phyloP scores from a whole-genome alignment of 2,329 filamentous ascomycete species.

The Pezicula neosporulosa region DNA sequence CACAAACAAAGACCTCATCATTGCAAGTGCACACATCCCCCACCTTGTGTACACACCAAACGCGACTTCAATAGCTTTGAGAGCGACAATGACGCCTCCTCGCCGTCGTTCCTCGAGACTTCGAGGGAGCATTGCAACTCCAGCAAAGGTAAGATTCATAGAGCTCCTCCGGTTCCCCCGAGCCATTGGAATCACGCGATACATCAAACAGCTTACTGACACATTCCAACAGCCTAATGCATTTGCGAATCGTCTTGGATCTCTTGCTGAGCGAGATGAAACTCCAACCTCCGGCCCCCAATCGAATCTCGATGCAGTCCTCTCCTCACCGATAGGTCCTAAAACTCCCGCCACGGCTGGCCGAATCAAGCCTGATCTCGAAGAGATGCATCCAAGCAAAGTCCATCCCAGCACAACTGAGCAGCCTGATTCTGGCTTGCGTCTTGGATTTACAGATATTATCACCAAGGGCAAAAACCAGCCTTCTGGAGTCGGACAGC shows the following conservation, averaged over 20 bases:
- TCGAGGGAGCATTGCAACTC: conserved; percentile 23
- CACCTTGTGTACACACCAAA: not conserved
- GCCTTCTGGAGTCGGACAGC: conserved; percentile 42
- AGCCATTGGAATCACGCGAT: not conserved
- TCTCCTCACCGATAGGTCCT: conserved; percentile 22
- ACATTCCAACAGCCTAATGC: conserved; percentile 8
- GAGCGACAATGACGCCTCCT: conserved; percentile 19
- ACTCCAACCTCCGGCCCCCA: conserved; percentile 12
- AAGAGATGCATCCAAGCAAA: conserved; percentile 91
- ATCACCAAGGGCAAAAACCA: conserved; percentile 32
- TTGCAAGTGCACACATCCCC: not conserved
- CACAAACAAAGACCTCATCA: not conserved
- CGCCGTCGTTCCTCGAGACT: conserved; percentile 29
- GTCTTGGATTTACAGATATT: conserved; percentile 79
- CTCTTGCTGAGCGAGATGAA: conserved; percentile 27
- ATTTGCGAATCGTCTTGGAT: conserved; percentile 18
- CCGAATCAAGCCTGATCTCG: conserved; percentile 64
- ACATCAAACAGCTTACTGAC: not conserved
- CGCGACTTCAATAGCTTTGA: not conserved
- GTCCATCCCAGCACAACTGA: conserved; percentile 72
- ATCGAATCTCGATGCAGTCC: conserved; percentile 17
- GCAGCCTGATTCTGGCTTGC: conserved; percentile 73
- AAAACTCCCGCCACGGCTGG: conserved; percentile 62
- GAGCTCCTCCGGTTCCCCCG: too few species aligned
- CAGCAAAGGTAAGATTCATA: conserved; percentile 21